Conservation (phyloP, 129 eudicot genomes). For the Pseudognaphalium luteoalbum region DNA sequence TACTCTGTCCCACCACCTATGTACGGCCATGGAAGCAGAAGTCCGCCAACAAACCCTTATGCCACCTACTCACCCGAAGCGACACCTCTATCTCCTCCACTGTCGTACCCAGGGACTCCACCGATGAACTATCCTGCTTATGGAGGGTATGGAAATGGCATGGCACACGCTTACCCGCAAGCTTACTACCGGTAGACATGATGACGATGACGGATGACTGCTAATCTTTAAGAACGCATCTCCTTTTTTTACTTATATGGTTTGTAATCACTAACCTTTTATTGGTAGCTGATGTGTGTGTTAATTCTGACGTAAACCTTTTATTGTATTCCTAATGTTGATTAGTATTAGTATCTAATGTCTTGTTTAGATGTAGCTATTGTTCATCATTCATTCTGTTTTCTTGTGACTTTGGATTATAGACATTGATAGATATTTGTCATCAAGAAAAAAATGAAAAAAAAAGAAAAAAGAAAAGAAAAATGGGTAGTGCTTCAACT, state of each 20-base stretch:
- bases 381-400: not conserved
- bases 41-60: conserved; percentile 58
- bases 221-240: conserved; percentile 30
- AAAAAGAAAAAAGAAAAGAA: not conserved
- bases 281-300: conserved; percentile 78
- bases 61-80: conserved; percentile 71
- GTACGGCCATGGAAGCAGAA: conserved; percentile 62
- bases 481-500: conserved; percentile 4
- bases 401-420: not conserved
- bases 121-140: conserved; percentile 71
- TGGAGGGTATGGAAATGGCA: conserved; percentile 64
- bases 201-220: conserved; percentile 45
- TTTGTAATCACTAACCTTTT: conserved; percentile 92
- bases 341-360: conserved; percentile 27
- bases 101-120: conserved; percentile 74
- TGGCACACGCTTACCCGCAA: conserved; percentile 43
- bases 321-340: conserved; percentile 74
- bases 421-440: not conserved
- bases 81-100: conserved; percentile 44
- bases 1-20: conserved; percentile 53
- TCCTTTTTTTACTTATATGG: conserved; percentile 41
- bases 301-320: conserved; percentile 34
- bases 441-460: not conserved
- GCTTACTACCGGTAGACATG: conserved; percentile 78
- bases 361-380: conserved; percentile 8